Evolutionary conservation across 139 green algal species (phyloP), one percentile per base, ranked within the genome.

Genomic region (Micromonas pusilla): DNA sequence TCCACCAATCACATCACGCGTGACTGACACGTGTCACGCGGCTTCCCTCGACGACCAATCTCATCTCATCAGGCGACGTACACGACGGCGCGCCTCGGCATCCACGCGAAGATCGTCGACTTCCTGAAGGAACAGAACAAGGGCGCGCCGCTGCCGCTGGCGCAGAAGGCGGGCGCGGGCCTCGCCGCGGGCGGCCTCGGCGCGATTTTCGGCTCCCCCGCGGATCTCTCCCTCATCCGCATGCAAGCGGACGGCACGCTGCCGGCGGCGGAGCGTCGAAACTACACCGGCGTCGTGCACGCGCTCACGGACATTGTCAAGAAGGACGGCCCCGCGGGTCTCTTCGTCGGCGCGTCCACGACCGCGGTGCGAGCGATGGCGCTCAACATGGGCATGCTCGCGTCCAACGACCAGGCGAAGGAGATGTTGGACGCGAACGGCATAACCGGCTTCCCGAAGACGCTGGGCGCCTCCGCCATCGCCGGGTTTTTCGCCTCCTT

Each of bases 371-470:
- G 95, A 33, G 95, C 95, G 75, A 98, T 97, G 93, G 89, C 94
- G 2, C 90, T 99, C 60, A 99, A 99, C 92, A 99, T 98, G 95
- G 95, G 95, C 78, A 99, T 99, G 95, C 87, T 99, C 62, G 95
- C 95, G 20, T 95, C 92, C 70, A 97, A 98, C 85, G 95, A 99
- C 81, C 93, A 98, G 90, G 89, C 91, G 62, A 96, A 97, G 88
- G 95, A 99, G 86, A 91, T 93, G 80, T 83, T 98, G 32, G 71
- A 70, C 25, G 82, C 73, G 26, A 60, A 72, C 60, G 32, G 32
- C 4, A 70, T 62, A 5, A 74, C 78, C 26, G 80, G 81, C 36
- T 77, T 82, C 3, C 66, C 36, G 4, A 77, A 70, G 33, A 81
- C 80, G 32, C 66, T 72, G 32, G 62, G 70, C 60, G 65, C 79